Base-by-base conservation (phyloP, 2,329 filamentous ascomycete species). In the Colletotrichum eremochloae region DNA sequence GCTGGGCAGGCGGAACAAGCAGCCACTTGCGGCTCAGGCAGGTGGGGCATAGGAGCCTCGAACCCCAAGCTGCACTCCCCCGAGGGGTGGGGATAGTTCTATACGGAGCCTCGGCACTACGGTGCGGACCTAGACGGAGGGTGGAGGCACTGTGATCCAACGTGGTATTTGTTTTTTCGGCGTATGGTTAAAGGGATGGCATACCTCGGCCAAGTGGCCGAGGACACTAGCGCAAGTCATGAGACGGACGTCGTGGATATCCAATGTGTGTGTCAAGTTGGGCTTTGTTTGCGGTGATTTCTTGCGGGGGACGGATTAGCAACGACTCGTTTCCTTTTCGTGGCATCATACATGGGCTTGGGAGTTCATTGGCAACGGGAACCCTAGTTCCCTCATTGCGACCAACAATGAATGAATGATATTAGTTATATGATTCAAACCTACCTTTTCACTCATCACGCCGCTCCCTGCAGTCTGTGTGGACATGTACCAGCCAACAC, bases 1-100 rank as follows among this genome's bases (percentile, higher is more conserved):
- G 63, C 85, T 99, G 5, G 95, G 95, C 42, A 90, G 95, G 76
- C 84, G 90, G 71, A 86, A 85, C 31, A 85, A 87, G 76, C 90
- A 91, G 77, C 81, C 88, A 56, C 14, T 67, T n/a, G 81, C 86
- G 33, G 83, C 86, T 71, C 84, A 80, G 42, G 84, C 84, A 57
- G 84, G 72, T 12, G 75, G 75, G 53, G 75, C 71, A 58, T 76
- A 75, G 74, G 61, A 68, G 44, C 63, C 48, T n/a, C 58, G 63
- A 15, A 67, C 58, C 29, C 62, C 58, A 11, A 72, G 70, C 50
- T 31, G 67, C 42, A 65, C 60, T 50, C 46, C 69, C 8, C 60
- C 60, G 3, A 33, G 58, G 46, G 55, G 48, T 31, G 55, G 57
- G 29, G 3, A 56, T 7, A 11, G 15, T 12, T 11, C 48, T 33